phyloP scores from a whole-genome alignment of 352 stramenopile species.

The Phytophthora tubulina region DNA sequence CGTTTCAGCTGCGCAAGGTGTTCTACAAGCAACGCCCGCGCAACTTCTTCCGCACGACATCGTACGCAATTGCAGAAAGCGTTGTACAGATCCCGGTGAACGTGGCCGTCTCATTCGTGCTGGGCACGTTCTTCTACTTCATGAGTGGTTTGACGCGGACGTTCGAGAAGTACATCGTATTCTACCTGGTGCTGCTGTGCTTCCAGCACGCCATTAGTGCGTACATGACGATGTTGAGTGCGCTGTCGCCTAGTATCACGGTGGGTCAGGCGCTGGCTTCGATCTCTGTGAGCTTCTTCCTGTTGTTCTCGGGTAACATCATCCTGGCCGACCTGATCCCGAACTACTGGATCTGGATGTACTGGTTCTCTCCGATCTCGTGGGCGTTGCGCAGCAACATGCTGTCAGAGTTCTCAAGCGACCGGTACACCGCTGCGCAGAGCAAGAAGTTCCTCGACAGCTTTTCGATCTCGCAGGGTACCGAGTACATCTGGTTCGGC shows the following conservation, averaged over 20 bases:
- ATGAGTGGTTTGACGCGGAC: slow-evolving; percentile 84
- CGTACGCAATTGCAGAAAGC: slow-evolving; percentile 81
- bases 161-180: slow-evolving; percentile 83
- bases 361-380: slow-evolving; percentile 74
- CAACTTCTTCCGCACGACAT: slow-evolving; percentile 91
- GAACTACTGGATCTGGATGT: slow-evolving; percentile 84
- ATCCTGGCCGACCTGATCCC: slow-evolving; percentile 75
- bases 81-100: slow-evolving; percentile 74
- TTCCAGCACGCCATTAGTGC: slow-evolving; percentile 81
- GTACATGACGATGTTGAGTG: slow-evolving; percentile 74
- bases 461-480: slow-evolving; percentile 55
- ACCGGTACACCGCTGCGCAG: slow-evolving; percentile 42
- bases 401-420: slow-evolving; percentile 68
- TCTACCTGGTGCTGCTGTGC: slow-evolving; percentile 73
- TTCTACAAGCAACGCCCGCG: slow-evolving; percentile 92
- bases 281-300: slow-evolving; percentile 70
- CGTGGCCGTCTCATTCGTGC: slow-evolving; percentile 67
- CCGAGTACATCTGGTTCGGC: slow-evolving; percentile 58
- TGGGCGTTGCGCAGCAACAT: slow-evolving; percentile 70
- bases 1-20: slow-evolving; percentile 80
- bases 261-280: slow-evolving; percentile 57
- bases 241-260: slow-evolving; percentile 66
- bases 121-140: slow-evolving; percentile 89
- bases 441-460: slow-evolving; percentile 37
- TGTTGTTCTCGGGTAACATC: slow-evolving; percentile 86